A percentile compares a stretch with the other conserved stretches of the same genome.
phyloP scores from a whole-genome alignment of 129 eudicot species.

The Flaveria brownii region DNA sequence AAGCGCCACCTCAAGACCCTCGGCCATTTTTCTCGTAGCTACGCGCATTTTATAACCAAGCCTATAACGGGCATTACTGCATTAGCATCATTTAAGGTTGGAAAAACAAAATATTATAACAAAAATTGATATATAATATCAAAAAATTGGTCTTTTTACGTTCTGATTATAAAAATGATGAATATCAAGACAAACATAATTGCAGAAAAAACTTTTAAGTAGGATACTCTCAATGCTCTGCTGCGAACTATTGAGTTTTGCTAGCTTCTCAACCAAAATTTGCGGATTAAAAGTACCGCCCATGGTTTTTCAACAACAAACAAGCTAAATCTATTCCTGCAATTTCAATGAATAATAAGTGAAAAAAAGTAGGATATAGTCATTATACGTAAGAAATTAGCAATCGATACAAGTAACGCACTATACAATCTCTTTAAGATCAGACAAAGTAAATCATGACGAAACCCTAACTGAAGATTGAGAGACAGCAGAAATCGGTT shows the following conservation, averaged over 20 bases:
- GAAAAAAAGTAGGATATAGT: not conserved
- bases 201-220: slow-evolving; percentile 10
- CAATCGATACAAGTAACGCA: not conserved
- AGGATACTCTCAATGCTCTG: slow-evolving; percentile 99
- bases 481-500: no score
- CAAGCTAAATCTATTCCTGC: not conserved
- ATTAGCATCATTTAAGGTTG: no score
- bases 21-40: no score
- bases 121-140: not conserved
- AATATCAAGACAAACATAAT: not conserved
- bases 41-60: no score
- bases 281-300: slow-evolving; percentile 78
- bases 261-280: slow-evolving; percentile 77
- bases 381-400: not conserved
- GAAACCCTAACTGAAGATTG: slow-evolving; percentile 6
- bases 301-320: slow-evolving; percentile 41
- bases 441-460: not conserved
- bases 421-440: no score
- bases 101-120: no score
- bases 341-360: not conserved
- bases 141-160: not conserved
- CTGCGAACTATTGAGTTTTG: slow-evolving; percentile 80
- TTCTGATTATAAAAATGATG: not conserved
- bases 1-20: no score
- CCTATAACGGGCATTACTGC: not conserved